phyloP scores from a whole-genome alignment of 768 basidiomycete species.

The Fomitopsis pulvina region DNA sequence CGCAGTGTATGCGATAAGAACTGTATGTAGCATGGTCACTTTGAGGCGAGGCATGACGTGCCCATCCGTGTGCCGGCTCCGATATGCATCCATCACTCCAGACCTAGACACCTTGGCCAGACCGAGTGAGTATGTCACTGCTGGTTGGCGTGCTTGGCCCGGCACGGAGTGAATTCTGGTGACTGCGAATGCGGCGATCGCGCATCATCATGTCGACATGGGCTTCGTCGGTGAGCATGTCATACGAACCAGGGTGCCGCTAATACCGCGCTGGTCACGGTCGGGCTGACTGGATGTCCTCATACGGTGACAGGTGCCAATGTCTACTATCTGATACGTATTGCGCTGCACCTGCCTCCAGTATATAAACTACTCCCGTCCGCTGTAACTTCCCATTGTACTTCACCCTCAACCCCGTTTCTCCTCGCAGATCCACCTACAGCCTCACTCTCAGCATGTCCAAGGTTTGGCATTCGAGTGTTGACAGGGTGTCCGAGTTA shows the following conservation, averaged over 20 bases:
- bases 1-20: no score
- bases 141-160: no score
- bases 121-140: no score
- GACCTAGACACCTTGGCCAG: no score
- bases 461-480: conserved; percentile 7
- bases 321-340: no score
- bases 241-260: neutral
- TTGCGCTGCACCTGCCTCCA: no score
- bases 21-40: no score
- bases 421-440: neutral
- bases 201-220: neutral
- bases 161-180: no score
- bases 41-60: no score
- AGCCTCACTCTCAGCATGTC: conserved; percentile 6
- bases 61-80: no score
- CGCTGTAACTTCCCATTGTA: neutral
- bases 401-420: neutral
- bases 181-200: no score
- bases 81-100: no score
- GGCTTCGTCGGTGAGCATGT: neutral
- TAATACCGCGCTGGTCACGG: neutral
- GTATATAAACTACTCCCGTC: neutral
- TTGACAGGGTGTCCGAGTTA: neutral
- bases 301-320: neutral
- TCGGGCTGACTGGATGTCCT: neutral